Base-by-base conservation (phyloP, 2,329 filamentous ascomycete species). In the Apiospora saccharicola region DNA sequence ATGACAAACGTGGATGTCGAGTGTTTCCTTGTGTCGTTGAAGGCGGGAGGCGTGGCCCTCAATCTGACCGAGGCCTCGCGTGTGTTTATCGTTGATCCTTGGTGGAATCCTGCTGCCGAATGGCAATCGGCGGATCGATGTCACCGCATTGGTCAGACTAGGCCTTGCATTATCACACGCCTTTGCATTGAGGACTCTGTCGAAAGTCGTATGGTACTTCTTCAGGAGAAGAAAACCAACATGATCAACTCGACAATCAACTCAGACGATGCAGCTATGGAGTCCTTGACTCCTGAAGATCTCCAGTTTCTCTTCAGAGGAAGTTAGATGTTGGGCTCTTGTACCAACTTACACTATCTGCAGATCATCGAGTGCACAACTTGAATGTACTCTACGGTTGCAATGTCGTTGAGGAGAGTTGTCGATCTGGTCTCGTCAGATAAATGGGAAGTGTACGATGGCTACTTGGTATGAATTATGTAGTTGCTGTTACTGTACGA, bases 51-150 rank as follows among this genome's bases (percentile, higher is more conserved):
- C 79, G 96, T 99, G 0, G 96, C 96, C 0, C 86, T 99, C 75
- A 99, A 99, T 79, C 84, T 99, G 73, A 98, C 96, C 0, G 96
- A 99, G 82, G 96, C 96, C 0, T 97, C 94, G 2, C 89, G 94
- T 68, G 96, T 99, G 13, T 98, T 98, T 82, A 98, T 98, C 74
- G 91, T 98, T 72, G 96, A 99, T 79, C 96, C 96, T 77, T 98
- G 96, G 96, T 99, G 96, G 96, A 98, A 98, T 77, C 96, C 96
- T n/a, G 95, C 95, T n/a, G 96, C 96, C 0, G 96, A 99, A 84
- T 99, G 96, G 96, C 96, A 99, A 83, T 96, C 93, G 74, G 96
- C 96, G 3, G 96, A 99, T 81, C 90, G 94, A 75, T 95, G 93
- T 79, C 96, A 98, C 83, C 95, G 96, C 71, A 99, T 98, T 77